Conservation (phyloP, 1,284 basidiomycete genomes). For the Coniophora puteana region DNA sequence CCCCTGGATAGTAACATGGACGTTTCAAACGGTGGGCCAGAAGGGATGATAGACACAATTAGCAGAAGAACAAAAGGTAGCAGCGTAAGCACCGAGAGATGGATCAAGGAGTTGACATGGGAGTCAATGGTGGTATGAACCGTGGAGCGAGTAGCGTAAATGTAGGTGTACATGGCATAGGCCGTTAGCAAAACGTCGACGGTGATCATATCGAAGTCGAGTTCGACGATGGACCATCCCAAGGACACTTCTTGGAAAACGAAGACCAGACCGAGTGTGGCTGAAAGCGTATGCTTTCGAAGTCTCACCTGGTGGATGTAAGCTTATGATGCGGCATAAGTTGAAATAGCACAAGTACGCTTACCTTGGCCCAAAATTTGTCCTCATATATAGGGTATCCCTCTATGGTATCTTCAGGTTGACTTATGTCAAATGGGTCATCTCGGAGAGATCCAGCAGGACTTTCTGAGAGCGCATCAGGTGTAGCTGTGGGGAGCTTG, state of each 20-base stretch:
- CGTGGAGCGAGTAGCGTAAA: constrained; percentile 52
- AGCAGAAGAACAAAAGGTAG: constrained; percentile 49
- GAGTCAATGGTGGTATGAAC: constrained; percentile 40
- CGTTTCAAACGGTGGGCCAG: constrained; percentile 4
- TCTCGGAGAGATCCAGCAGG: constrained; percentile 30
- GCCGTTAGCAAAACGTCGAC: constrained; percentile 43
- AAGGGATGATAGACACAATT: constrained; percentile 52
- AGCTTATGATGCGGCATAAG: not conserved
- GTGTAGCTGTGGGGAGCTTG: constrained; percentile 42
- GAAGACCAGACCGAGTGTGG: constrained; percentile 42
- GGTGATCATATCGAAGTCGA: constrained; percentile 30
- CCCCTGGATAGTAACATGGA: not conserved
- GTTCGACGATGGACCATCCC: constrained; percentile 44
- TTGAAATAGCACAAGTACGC: constrained; percentile 25
- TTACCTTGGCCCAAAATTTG: constrained; percentile 67
- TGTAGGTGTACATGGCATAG: constrained; percentile 60
- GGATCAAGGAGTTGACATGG: constrained; percentile 64
- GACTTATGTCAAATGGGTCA: constrained; percentile 80
- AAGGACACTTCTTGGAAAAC: constrained; percentile 49
- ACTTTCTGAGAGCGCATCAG: constrained; percentile 29
- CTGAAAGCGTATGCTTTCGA: constrained; percentile 49
- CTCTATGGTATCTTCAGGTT: constrained; percentile 66
- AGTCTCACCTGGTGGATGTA: constrained; percentile 42
- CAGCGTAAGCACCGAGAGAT: constrained; percentile 59
- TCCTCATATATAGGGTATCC: constrained; percentile 73